phyloP scores from a whole-genome alignment of 371 early-diverging fungal species.

The Fennellomyces sp. region DNA sequence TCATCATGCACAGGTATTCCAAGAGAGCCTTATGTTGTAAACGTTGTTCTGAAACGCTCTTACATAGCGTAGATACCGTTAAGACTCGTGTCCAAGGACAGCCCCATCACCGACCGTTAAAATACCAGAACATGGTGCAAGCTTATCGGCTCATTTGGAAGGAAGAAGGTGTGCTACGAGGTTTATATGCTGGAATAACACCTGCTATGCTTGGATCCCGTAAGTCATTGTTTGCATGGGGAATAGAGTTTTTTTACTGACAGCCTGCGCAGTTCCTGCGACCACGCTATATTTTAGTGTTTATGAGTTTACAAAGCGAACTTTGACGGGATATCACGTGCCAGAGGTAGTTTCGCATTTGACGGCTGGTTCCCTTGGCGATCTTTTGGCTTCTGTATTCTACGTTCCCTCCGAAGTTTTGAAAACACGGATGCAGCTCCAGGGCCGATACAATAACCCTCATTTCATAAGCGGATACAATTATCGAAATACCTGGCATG shows the following conservation, averaged over 20 bases:
- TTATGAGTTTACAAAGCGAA: conserved; percentile 76
- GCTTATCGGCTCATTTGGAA: conserved; percentile 65
- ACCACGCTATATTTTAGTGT: conserved; percentile 76
- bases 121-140: conserved; percentile 69
- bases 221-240: conserved; percentile 20
- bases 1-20: conserved; percentile 72
- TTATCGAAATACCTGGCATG: conserved; percentile 75
- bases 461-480: conserved; percentile 78
- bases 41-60: not conserved
- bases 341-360: conserved; percentile 71
- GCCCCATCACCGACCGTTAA: conserved; percentile 53
- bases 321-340: conserved; percentile 53
- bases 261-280: conserved; percentile 60
- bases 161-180: conserved; percentile 73
- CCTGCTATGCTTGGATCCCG: conserved; percentile 80
- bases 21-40: not conserved
- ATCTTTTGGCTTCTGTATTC: conserved; percentile 71
- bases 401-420: conserved; percentile 84
- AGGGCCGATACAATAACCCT: conserved; percentile 80
- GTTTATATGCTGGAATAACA: conserved; percentile 73
- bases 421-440: conserved; percentile 82
- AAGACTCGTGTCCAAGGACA: conserved; percentile 79
- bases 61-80: conserved; percentile 71
- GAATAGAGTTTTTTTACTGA: not conserved
- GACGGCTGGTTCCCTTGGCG: conserved; percentile 74